A percentile compares a stretch with the other conserved stretches of the same genome.
Evolutionary conservation across 176 grass and related monocot genomes (phyloP).

Genomic region (Otatea glauca): DNA sequence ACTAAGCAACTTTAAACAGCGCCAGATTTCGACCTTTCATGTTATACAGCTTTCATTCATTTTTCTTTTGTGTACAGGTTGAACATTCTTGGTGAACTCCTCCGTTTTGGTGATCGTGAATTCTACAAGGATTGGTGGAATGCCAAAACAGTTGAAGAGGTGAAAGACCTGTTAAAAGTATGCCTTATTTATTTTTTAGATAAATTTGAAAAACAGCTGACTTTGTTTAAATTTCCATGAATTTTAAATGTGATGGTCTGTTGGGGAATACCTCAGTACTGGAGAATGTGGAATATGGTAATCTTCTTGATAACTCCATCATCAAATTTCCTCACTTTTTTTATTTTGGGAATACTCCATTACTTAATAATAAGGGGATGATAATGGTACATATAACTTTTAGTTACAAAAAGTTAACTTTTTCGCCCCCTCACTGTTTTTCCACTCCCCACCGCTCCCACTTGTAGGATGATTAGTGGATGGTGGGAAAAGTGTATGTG

Average conservation of each 20-base stretch:
- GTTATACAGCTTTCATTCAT: constrained; percentile 30
- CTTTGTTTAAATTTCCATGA: constrained; percentile 37
- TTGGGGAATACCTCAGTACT: constrained; percentile 71
- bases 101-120: constrained; percentile 92
- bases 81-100: constrained; percentile 93
- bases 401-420: too few species aligned
- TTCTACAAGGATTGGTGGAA: constrained; percentile 99
- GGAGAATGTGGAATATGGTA: constrained; percentile 99
- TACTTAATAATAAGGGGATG: neutral
- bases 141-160: constrained; percentile 98
- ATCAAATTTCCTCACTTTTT: neutral
- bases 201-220: constrained; percentile 46
- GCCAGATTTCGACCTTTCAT: neutral
- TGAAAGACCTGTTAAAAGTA: constrained; percentile 41
- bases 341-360: neutral
- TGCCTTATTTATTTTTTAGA: constrained; percentile 4
- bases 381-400: too few species aligned
- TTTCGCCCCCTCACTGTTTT: too few species aligned
- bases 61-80: constrained; percentile 58
- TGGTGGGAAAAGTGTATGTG: too few species aligned
- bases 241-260: constrained; percentile 38
- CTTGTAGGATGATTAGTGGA: too few species aligned
- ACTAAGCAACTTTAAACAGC: neutral
- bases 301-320: constrained; percentile 17
- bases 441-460: too few species aligned